These are phyloP conservation scores for Alternaria sp. DNA, from an alignment of 2,329 filamentous ascomycete genomes.

Conservation along the genomic window DNA sequence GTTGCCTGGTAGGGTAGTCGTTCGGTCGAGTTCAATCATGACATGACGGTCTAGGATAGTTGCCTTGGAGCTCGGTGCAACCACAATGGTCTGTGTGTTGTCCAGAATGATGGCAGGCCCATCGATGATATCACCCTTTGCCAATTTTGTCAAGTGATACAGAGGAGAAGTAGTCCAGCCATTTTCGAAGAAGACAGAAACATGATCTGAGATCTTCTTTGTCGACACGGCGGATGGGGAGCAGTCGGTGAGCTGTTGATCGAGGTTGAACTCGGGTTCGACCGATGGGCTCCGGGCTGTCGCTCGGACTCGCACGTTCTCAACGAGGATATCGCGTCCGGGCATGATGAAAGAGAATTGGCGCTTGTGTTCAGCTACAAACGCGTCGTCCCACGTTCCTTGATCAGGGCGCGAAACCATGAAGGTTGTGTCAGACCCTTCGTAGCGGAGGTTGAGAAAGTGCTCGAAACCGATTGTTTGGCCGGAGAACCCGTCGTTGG, in stretches of 20 bases:
- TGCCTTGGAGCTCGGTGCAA: conserved; percentile 48
- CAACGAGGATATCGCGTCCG: conserved; percentile 50
- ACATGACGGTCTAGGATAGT: conserved; percentile 48
- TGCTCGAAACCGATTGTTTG: conserved; percentile 32
- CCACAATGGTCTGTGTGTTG: conserved; percentile 55
- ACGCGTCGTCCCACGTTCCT: conserved; percentile 45
- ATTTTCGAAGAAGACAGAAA: conserved; percentile 30
- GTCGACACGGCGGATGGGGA: conserved; percentile 7
- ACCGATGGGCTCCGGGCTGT: conserved; percentile 18
- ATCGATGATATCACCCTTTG: conserved; percentile 21
- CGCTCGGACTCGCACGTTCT: conserved; percentile 53
- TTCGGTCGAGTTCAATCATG: conserved; percentile 41
- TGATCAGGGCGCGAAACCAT: conserved; percentile 48
- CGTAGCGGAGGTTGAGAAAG: conserved; percentile 55
- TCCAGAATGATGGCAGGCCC: conserved; percentile 47
- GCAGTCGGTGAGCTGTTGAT: conserved; percentile 21
- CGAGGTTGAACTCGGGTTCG: conserved; percentile 12
- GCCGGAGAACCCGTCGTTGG: conserved; percentile 68
- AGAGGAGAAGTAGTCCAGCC: conserved; percentile 28
- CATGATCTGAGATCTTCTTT: not conserved
- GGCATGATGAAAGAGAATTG: conserved; percentile 54
- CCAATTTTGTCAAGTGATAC: conserved; percentile 28
- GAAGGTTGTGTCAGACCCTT: conserved; percentile 52
- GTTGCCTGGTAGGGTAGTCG: not conserved
- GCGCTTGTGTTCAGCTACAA: conserved; percentile 47